Base-by-base conservation (phyloP, 1,284 basidiomycete species). In the Phylloboletellus chloephorus region DNA sequence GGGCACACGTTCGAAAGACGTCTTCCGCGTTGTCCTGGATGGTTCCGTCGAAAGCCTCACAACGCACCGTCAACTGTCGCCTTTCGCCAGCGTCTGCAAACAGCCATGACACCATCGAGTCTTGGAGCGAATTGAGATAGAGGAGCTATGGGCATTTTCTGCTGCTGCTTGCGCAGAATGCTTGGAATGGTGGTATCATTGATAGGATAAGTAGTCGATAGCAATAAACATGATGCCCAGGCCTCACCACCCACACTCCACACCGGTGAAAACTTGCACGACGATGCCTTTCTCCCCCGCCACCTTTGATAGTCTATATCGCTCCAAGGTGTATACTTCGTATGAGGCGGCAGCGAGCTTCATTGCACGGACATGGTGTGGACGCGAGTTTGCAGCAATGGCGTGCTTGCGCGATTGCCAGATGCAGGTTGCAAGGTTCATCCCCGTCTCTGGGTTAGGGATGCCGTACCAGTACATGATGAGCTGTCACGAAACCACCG, bases 401-500 rank as follows among this genome's bases (percentile, higher is more conserved):
- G 92, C 92, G 51, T 90, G 85, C 49, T 74, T 74, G 4, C 89
- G 79, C 28, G 84, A 88, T 63, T 90, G 86, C 92, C 92, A 96
- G 36, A 95, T 85, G 67, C 92, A 95, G n/a, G 91, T 94, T 3
- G 92, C 90, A 38, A 94, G 78, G 61, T 95, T 95, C 63, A 88
- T 71, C 0, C 89, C 83, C 0, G 82, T 83, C 15, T 67, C 56
- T 33, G 71, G 69, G 53, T 90, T 72, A 2, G 91, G 91, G n/a
- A 83, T 75, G 16, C 90, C 91, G 54, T 91, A 93, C 90, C 91
- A 93, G 60, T 94, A 94, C 52, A 88, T 67, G 39, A 89, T 74
- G 21, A 89, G 68, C 82, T 87, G 44, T 12, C 24, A 30, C 24
- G 20, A 30, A 34, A 39, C 36, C 3, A 22, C 21, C 7, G 30